A percentile compares a stretch with the other conserved stretches of the same genome.
phyloP scores from a whole-genome alignment of 2,329 filamentous ascomycete genomes.

The Stemphylium vesicarium region DNA sequence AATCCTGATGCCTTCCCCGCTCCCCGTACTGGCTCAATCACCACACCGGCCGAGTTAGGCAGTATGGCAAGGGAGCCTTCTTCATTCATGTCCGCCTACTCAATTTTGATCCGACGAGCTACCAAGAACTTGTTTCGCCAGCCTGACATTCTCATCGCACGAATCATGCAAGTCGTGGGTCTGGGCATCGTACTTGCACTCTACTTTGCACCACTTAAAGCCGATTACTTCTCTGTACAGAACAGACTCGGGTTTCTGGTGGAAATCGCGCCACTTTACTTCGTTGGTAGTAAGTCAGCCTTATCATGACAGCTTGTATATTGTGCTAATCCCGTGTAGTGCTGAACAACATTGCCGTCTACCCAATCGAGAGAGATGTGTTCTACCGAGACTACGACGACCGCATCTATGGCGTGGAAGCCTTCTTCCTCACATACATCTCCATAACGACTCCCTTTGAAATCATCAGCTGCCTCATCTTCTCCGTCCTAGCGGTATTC shows the following conservation, averaged over 20 bases:
- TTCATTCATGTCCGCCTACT: slow-evolving; percentile 67
- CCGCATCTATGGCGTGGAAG: slow-evolving; percentile 71
- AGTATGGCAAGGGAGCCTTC: slow-evolving; percentile 69
- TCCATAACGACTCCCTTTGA: slow-evolving; percentile 76
- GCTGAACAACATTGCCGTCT: slow-evolving; percentile 79
- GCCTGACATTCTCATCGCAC: slow-evolving; percentile 43
- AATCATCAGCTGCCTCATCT: slow-evolving; percentile 68
- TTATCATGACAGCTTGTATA: not conserved
- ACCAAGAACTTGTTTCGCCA: slow-evolving; percentile 64
- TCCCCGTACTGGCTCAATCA: slow-evolving; percentile 51
- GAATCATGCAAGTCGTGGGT: slow-evolving; percentile 49
- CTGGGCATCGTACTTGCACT: slow-evolving; percentile 46
- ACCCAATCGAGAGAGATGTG: slow-evolving; percentile 74
- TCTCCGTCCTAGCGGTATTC: slow-evolving; percentile 68
- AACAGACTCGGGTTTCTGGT: slow-evolving; percentile 77
- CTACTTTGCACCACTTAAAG: slow-evolving; percentile 72
- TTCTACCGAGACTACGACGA: slow-evolving; percentile 81
- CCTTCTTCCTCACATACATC: slow-evolving; percentile 74
- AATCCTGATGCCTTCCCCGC: slow-evolving; percentile 34
- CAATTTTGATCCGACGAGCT: slow-evolving; percentile 70
- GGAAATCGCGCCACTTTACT: slow-evolving; percentile 73
- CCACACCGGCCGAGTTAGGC: slow-evolving; percentile 74
- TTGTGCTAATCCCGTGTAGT: slow-evolving; percentile 45
- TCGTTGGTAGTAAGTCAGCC: slow-evolving; percentile 63
- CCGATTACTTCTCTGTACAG: slow-evolving; percentile 73